Evolutionary conservation across 768 basidiomycete genomes (phyloP).

Genomic region (Phlegmacium glaucopus): DNA sequence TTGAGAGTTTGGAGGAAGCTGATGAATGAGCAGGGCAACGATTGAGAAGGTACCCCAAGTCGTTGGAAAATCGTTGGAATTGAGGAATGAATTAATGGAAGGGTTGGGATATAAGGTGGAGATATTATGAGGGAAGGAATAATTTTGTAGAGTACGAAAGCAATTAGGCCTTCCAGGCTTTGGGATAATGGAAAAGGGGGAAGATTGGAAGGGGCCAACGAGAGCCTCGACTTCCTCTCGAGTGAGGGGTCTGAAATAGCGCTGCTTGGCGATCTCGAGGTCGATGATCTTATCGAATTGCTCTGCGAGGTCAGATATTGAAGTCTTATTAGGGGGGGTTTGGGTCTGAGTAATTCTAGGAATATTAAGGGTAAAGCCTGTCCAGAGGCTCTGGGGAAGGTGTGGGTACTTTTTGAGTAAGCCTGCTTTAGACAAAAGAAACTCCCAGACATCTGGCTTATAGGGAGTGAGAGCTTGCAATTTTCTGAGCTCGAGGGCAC

Average conservation of each 20-base stretch:
- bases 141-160: conserved; percentile 30
- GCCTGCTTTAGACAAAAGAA: background rate
- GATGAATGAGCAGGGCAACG: conserved; percentile 20
- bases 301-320: conserved; percentile 1
- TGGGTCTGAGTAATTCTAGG: conserved; percentile 19
- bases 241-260: conserved; percentile 28
- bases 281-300: conserved; percentile 16
- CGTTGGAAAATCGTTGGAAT: conserved; percentile 32
- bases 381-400: conserved; percentile 15
- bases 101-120: background rate
- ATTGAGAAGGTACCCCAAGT: conserved; percentile 40
- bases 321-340: conserved; percentile 26
- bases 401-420: background rate
- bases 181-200: conserved; percentile 30
- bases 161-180: conserved; percentile 26
- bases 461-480: background rate
- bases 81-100: conserved; percentile 28
- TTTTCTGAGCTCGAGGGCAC: conserved; percentile 30
- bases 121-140: conserved; percentile 24
- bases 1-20: conserved; percentile 34
- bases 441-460: background rate
- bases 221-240: conserved; percentile 14
- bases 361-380: conserved; percentile 30
- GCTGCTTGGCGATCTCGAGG: conserved; percentile 11
- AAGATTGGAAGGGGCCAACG: conserved; percentile 36